Conservation (phyloP, 108 stramenopile genomes). For the Nannochloropsis salina region DNA sequence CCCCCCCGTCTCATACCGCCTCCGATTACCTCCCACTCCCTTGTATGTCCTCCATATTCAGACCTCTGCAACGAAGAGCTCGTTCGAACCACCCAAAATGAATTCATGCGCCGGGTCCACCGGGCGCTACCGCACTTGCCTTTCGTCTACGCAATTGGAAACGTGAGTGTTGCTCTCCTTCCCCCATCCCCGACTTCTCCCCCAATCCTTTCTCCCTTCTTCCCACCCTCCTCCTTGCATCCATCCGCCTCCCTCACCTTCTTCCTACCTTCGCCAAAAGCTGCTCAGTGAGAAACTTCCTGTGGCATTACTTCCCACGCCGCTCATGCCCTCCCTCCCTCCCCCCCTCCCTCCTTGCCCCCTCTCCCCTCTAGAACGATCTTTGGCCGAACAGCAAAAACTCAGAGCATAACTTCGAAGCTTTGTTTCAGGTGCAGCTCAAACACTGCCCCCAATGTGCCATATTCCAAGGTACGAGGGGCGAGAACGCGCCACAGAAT, state of each 20-base stretch:
- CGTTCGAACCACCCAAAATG: not conserved
- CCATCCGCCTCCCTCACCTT: not conserved
- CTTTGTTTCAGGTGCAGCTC: not conserved
- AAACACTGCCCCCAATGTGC: not conserved
- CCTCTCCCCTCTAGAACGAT: not conserved
- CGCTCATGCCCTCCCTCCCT: not conserved
- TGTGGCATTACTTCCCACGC: not conserved
- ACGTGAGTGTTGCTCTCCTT: not conserved
- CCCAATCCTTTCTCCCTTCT: not conserved
- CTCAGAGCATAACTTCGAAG: conserved; percentile 15
- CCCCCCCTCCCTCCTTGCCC: not conserved
- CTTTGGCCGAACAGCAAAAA: conserved; percentile 2
- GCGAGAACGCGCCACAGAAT: not conserved
- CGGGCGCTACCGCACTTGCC: not conserved
- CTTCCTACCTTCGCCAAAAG: not conserved
- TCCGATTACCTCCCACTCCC: not conserved
- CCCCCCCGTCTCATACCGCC: not conserved
- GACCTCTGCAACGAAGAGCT: not conserved
- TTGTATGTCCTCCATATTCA: not conserved
- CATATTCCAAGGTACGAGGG: not conserved
- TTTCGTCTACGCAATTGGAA: not conserved
- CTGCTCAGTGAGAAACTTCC: no score
- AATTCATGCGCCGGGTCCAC: not conserved
- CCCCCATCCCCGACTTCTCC: not conserved
- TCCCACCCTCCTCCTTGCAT: not conserved